Evolutionary conservation across 805 yeast genomes (phyloP).

Genomic region (Lipomyces kockii): DNA sequence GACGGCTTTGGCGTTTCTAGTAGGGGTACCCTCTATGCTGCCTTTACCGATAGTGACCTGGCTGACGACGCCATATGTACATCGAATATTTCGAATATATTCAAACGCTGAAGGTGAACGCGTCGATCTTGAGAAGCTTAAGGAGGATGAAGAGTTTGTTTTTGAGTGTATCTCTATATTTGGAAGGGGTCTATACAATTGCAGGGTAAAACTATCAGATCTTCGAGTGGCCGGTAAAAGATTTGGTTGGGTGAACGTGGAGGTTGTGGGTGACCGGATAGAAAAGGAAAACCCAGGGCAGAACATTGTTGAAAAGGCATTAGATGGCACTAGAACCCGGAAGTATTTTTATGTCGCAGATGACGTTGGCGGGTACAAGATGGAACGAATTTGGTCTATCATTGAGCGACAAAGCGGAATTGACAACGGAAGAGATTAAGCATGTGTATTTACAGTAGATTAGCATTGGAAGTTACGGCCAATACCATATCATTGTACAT

Average conservation of each 20-base stretch:
- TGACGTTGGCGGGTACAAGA: slow-evolving; percentile 76
- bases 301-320: slow-evolving; percentile 17
- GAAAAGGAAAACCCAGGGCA: slow-evolving; percentile 36
- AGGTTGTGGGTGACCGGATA: slow-evolving; percentile 42
- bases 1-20: slow-evolving; percentile 52
- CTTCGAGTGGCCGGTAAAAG: slow-evolving; percentile 50
- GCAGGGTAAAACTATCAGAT: slow-evolving; percentile 57
- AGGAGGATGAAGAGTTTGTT: slow-evolving; percentile 64
- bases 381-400: slow-evolving; percentile 88
- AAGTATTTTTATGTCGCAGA: slow-evolving; percentile 62
- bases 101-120: slow-evolving; percentile 50
- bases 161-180: slow-evolving; percentile 69
- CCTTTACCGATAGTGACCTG: slow-evolving; percentile 64
- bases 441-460: neutral
- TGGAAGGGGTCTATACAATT: slow-evolving; percentile 69
- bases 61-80: slow-evolving; percentile 68
- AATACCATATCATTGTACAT: slow-evolving; percentile 2
- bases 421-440: slow-evolving; percentile 61
- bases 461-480: too few species aligned
- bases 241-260: slow-evolving; percentile 57
- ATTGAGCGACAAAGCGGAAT: slow-evolving; percentile 69
- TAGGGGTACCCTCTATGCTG: slow-evolving; percentile 52
- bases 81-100: slow-evolving; percentile 72
- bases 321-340: slow-evolving; percentile 42
- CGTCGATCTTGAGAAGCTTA: slow-evolving; percentile 67